These are phyloP conservation scores for Pestalotiopsis fici DNA, from an alignment of 2,329 filamentous ascomycete genomes.

Conservation along the genomic window DNA sequence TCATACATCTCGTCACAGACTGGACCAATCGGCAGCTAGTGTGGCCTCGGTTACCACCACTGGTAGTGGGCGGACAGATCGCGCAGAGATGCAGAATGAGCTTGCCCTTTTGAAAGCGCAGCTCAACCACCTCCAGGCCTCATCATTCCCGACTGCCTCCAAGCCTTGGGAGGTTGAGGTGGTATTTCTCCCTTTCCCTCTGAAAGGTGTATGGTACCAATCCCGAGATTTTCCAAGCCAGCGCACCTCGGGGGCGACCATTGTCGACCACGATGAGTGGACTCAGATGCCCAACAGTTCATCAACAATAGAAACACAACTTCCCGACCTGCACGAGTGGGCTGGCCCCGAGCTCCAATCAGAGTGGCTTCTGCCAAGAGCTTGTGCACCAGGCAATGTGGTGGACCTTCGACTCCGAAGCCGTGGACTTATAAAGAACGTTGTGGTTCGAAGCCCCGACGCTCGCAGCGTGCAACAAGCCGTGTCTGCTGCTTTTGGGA, in stretches of 20 bases:
- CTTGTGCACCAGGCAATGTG: conserved; percentile 62
- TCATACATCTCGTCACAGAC: conserved; percentile 33
- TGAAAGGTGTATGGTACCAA: conserved; percentile 57
- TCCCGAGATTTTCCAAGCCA: conserved; percentile 47
- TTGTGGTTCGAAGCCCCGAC: conserved; percentile 63
- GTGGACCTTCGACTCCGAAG: conserved; percentile 74
- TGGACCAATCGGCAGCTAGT: conserved; percentile 47
- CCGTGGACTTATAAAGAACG: conserved; percentile 67
- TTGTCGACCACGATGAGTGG: conserved; percentile 49
- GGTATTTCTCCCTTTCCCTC: conserved; percentile 70
- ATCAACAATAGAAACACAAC: conserved; percentile 45
- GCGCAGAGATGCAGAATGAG: conserved; percentile 50
- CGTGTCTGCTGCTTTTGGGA: conserved; percentile 63
- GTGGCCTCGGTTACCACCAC: conserved; percentile 48
- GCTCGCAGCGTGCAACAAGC: conserved; percentile 68
- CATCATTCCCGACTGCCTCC: conserved; percentile 59
- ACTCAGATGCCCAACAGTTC: conserved; percentile 53
- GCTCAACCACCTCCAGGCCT: conserved; percentile 56
- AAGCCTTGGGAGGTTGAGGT: conserved; percentile 77
- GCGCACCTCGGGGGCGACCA: conserved; percentile 25
- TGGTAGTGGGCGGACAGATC: conserved; percentile 37
- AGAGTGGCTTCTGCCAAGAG: conserved; percentile 69
- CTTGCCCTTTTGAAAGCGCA: conserved; percentile 52
- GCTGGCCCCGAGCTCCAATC: conserved; percentile 43
- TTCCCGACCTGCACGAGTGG: conserved; percentile 51